Evolutionary conservation across 2,329 filamentous ascomycete species (phyloP), one percentile per base, ranked within the genome.

Genomic region (Cladosporium sp.): DNA sequence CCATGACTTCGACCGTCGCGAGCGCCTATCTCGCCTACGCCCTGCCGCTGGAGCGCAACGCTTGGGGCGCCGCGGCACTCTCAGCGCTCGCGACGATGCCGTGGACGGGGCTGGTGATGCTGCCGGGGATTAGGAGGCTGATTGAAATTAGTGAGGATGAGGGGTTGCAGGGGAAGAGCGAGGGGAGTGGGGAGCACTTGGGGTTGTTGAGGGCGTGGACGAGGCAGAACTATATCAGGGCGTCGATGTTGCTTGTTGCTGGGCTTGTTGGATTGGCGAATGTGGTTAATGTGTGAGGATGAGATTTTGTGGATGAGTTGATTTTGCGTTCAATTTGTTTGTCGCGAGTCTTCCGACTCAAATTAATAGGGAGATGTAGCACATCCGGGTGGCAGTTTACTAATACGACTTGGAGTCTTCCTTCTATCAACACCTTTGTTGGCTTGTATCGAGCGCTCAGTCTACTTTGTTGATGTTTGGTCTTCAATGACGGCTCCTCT

Each of bases 61-160:
- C 51, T 3, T 56, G 52, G 34, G 52, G 38, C 9, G 10, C 45
- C 5, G 49, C 55, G 9, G 53, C 41, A 2, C 50, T 19, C 7
- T 31, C 49, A 22, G 53, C 44, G 3, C 43, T 56, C 3, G 13
- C 32, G n/a, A 52, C 45, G 8, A 14, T 55, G 16, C 49, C 55
- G 6, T 52, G 46, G 53, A 59, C 57, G 8, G 33, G 40, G 16
- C 14, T 55, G 13, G 50, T 55, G 9, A 59, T 59, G 57, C 46
- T 55, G 33, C 46, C 46, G 4, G 57, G 57, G 3, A 59, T 59
- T 33, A 28, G 52, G n/a, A 51, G 57, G 14, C 13, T 59, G 35
- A 50, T 57, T 14, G 53, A 37, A 2, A 43, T 59, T 7, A 43
- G 40, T 11, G 43, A 32, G 11, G 51, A 55, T 14, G 43, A 35